Conservation (phyloP, 2,329 filamentous ascomycete species). For the Daldinia eschscholtzii region DNA sequence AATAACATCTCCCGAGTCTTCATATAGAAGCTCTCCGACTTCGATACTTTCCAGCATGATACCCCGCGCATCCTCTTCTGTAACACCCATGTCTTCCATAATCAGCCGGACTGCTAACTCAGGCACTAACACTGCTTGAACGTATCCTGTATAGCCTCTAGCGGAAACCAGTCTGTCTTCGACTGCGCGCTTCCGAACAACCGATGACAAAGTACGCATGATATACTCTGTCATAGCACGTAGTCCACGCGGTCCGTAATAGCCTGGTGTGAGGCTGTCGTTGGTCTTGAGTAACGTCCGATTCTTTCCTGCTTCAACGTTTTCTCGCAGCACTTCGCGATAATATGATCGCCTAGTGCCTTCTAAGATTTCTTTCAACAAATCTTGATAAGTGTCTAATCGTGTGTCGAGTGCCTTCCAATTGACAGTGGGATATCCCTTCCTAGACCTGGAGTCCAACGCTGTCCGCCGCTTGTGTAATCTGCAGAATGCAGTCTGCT, state of each 20-base stretch:
- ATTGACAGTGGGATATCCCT: constrained; percentile 77
- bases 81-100: constrained; percentile 67
- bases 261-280: constrained; percentile 76
- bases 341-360: constrained; percentile 70
- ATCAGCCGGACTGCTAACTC: constrained; percentile 71
- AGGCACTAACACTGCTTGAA: constrained; percentile 82
- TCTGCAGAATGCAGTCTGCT: constrained; percentile 74
- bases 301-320: constrained; percentile 68
- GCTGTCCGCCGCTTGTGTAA: constrained; percentile 71
- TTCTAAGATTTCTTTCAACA: constrained; percentile 71
- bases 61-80: constrained; percentile 58
- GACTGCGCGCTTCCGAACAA: constrained; percentile 72
- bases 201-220: constrained; percentile 68
- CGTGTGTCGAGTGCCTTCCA: constrained; percentile 74
- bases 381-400: constrained; percentile 66
- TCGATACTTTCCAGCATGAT: constrained; percentile 76
- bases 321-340: constrained; percentile 66
- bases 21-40: constrained; percentile 76
- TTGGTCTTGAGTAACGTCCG: constrained; percentile 71
- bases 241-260: constrained; percentile 83
- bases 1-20: constrained; percentile 71
- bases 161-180: constrained; percentile 75
- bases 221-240: constrained; percentile 78
- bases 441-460: constrained; percentile 59
- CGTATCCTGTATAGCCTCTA: constrained; percentile 75